Evolutionary conservation across 164 flowering plant species (phyloP), one percentile per base, ranked within the genome.

Genomic region (Vitis cinerea): DNA sequence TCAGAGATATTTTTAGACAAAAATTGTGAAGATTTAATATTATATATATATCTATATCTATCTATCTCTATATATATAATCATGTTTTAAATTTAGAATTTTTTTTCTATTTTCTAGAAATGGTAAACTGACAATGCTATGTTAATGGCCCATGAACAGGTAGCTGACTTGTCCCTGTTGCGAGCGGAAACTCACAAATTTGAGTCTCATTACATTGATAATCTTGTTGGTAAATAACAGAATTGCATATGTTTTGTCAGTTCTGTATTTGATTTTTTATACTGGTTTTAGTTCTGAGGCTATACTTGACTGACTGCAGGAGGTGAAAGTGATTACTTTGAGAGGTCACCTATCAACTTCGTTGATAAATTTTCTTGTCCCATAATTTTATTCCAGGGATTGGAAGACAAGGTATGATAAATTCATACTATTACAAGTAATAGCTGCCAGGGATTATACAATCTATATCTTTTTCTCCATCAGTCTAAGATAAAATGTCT

Each of bases 311-410:
- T 59, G 50, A n/a, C 71, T 82, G 71, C 88, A 96, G 99, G 99
- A 64, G 72, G 67, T 72, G 94, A 93, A 64, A 81, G 77, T 50
- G 86, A 80, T 51, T 89, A 71, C 78, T 85, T 79, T 67, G 95
- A 89, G 78, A 88, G 93, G 72, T 87, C 99, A 10, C 98, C 99
- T 10, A 93, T 96, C 79, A 96, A 96, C 79, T 82, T 65, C 72
- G 99, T 90, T 66, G 91, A 91, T 65, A 81, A 77, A 30, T 93
- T 96, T 74, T 93, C 98, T 69, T 93, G 98, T 74, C 99, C 99
- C 55, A 86, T 87, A 37, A 93, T 96, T 64, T 80, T 96, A 13
- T 93, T 96, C 74, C 99, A 96, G 77, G 99, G 98, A 68, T 74
- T 93, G 81, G 97, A 96, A 13, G 98, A 96, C 82, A 96, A 93